Evolutionary conservation across 495 filamentous ascomycete genomes (phyloP).

Genomic region (Hypoxylon perforatum): DNA sequence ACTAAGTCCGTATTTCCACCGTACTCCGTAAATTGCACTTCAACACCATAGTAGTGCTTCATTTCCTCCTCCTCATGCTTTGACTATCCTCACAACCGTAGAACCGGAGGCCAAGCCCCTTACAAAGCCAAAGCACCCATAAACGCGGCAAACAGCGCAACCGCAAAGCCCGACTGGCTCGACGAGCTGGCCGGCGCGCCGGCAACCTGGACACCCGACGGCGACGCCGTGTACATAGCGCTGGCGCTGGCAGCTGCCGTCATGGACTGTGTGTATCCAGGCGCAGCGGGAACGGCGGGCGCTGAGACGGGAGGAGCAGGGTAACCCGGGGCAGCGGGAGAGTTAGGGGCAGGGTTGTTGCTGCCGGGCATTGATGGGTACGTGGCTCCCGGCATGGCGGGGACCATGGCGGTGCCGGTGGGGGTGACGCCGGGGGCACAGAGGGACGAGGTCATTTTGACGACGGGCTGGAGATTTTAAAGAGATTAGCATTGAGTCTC

Average conservation of each 20-base stretch:
- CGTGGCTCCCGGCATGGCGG: constrained; percentile 6
- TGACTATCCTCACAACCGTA: too few relatives aligned
- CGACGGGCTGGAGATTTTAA: constrained; percentile 11
- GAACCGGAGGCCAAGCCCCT: background rate
- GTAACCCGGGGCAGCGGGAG: background rate
- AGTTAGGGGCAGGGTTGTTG: too few relatives aligned
- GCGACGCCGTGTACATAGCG: background rate
- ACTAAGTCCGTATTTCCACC: too few relatives aligned
- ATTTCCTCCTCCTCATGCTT: too few relatives aligned
- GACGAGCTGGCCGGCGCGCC: constrained; percentile 5
- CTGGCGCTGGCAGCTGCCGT: constrained; percentile 10
- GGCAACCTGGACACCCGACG: constrained; percentile 11
- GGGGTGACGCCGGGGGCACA: constrained; percentile 32
- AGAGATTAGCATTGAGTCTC: background rate
- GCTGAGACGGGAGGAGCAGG: background rate
- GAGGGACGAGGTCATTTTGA: constrained; percentile 26
- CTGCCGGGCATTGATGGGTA: background rate
- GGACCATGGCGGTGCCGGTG: constrained; percentile 25
- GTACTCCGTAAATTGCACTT: too few relatives aligned
- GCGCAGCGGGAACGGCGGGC: too few relatives aligned
- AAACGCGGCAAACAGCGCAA: constrained; percentile 18
- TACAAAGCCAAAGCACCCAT: constrained; percentile 23
- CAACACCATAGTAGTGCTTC: too few relatives aligned
- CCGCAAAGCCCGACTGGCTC: background rate
- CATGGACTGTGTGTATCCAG: too few relatives aligned